Percentiles rank a stretch among this genome's conserved stretches.
These are phyloP conservation scores for Nosema muscidifuracis DNA, from an alignment of 371 early-diverging fungal species.

Conservation along the genomic window DNA sequence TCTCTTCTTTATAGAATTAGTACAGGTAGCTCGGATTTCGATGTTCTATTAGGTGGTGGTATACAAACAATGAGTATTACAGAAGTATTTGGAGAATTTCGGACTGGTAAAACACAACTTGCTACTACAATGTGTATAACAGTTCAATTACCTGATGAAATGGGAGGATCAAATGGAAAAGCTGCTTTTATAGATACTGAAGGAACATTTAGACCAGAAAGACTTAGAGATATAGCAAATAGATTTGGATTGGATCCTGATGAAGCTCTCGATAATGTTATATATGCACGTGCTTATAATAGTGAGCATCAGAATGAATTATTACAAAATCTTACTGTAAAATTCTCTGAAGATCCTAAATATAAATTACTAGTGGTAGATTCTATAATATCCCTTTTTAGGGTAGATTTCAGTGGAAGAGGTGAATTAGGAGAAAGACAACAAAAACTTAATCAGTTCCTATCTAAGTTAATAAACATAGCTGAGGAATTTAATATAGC, in stretches of 20 bases:
- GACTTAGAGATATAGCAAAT: constrained; percentile 77
- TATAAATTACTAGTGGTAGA: constrained; percentile 86
- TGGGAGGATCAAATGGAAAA: constrained; percentile 89
- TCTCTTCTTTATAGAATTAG: constrained; percentile 75
- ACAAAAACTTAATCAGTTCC: constrained; percentile 83
- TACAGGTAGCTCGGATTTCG: constrained; percentile 86
- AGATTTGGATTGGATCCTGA: constrained; percentile 76
- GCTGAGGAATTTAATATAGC: constrained; percentile 91
- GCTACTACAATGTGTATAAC: constrained; percentile 94
- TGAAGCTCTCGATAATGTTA: constrained; percentile 83
- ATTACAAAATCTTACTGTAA: constrained; percentile 78
- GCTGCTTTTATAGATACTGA: constrained; percentile 97
- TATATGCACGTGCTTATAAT: constrained; percentile 88
- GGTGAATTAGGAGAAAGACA: constrained; percentile 93
- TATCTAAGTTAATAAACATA: constrained; percentile 77
- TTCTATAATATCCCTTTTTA: constrained; percentile 85
- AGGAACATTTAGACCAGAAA: constrained; percentile 89
- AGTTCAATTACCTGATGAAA: constrained; percentile 75
- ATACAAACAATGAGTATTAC: constrained; percentile 95
- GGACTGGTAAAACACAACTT: constrained; percentile 98
- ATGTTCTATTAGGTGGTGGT: constrained; percentile 85
- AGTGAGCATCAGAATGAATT: constrained; percentile 88
- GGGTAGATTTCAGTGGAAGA: constrained; percentile 93
- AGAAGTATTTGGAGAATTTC: constrained; percentile 96
- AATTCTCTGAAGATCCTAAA: constrained; percentile 80